Conservation (phyloP, 108 stramenopile genomes). For the Hondaea fermentalgiana region DNA sequence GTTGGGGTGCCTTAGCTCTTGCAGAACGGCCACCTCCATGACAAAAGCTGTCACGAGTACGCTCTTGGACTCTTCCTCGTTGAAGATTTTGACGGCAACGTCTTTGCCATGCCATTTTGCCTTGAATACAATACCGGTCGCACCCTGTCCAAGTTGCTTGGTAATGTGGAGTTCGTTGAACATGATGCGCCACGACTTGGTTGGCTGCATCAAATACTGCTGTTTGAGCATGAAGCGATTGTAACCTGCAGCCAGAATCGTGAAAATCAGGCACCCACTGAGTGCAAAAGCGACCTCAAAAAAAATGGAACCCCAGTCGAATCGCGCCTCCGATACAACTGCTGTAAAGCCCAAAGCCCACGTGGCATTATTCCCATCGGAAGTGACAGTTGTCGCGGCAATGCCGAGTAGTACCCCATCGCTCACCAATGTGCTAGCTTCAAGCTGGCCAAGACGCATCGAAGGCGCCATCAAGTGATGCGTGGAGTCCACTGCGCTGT, state of each 20-base stretch:
- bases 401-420: too few relatives aligned
- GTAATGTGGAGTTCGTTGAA: not conserved
- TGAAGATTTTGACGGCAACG: not conserved
- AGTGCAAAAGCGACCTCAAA: not conserved
- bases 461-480: too few relatives aligned
- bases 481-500: too few relatives aligned
- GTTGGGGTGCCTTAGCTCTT: slow-evolving; percentile 81
- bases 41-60: not conserved
- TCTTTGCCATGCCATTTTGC: slow-evolving; percentile 15
- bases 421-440: too few relatives aligned
- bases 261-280: not conserved
- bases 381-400: too few relatives aligned
- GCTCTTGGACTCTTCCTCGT: not conserved
- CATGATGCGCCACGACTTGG: not conserved
- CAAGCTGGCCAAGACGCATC: too few relatives aligned
- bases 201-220: not conserved
- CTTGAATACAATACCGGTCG: not conserved
- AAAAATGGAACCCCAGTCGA: not conserved
- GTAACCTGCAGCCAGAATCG: not conserved
- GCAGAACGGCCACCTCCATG: slow-evolving; percentile 27
- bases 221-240: not conserved
- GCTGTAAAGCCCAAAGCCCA: not conserved
- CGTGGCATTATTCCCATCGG: not conserved
- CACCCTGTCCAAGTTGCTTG: not conserved
- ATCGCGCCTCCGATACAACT: not conserved